Evolutionary conservation across 2,329 filamentous ascomycete genomes (phyloP).

Genomic region (Ophiocordyceps unilateralis): DNA sequence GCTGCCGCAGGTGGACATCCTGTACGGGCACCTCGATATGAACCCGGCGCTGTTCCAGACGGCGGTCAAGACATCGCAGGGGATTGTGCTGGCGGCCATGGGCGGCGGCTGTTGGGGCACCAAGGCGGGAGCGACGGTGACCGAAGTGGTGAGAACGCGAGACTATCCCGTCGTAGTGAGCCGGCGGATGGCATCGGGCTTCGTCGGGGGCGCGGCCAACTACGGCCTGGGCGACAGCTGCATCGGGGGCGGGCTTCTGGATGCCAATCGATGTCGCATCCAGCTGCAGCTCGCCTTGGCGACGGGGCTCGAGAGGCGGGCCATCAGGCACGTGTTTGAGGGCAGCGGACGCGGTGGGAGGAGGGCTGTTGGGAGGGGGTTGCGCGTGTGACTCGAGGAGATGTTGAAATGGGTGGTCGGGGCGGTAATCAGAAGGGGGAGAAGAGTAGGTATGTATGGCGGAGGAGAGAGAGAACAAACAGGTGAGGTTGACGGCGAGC

Average conservation of each 20-base stretch:
- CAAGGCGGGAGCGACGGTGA: slow-evolving; percentile 20
- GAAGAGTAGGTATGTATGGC: no score
- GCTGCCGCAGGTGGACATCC: slow-evolving; percentile 37
- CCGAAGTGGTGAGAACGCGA: slow-evolving; percentile 24
- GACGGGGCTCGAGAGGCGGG: slow-evolving; percentile 10
- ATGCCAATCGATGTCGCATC: slow-evolving; percentile 37
- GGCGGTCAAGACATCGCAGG: slow-evolving; percentile 28
- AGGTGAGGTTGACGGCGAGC: no score
- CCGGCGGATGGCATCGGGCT: slow-evolving; percentile 32
- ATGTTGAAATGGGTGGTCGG: background rate
- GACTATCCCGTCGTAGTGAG: slow-evolving; percentile 30
- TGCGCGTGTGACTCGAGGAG: background rate
- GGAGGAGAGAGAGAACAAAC: no score
- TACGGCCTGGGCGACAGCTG: slow-evolving; percentile 4
- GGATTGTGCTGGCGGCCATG: slow-evolving; percentile 37
- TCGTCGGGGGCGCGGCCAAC: slow-evolving; percentile 25
- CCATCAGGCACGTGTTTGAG: slow-evolving; percentile 13
- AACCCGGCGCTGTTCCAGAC: slow-evolving; percentile 27
- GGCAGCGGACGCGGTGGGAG: background rate
- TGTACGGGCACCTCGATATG: slow-evolving; percentile 38
- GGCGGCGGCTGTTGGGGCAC: slow-evolving; percentile 33
- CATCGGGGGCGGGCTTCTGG: slow-evolving; percentile 30
- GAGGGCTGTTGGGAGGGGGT: background rate
- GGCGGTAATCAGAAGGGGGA: no score
- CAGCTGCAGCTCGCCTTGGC: slow-evolving; percentile 26